Percentiles rank a stretch among this genome's conserved stretches.
These are phyloP conservation scores for Phymatotrichopsis omnivora DNA, from an alignment of 2,329 filamentous ascomycete genomes.

Conservation along the genomic window DNA sequence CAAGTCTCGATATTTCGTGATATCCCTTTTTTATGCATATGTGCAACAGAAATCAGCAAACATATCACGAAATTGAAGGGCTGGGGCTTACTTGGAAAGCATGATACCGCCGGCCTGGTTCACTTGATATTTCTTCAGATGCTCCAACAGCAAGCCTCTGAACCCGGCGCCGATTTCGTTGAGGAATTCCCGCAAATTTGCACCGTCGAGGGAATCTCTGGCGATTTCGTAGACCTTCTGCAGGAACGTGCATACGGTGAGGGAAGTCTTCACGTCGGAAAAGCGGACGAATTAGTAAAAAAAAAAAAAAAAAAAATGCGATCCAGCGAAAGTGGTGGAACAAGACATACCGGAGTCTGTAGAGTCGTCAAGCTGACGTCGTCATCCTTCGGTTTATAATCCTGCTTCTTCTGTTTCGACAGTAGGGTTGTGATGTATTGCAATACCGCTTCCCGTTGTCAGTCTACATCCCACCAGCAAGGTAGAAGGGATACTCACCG, in stretches of 20 bases:
- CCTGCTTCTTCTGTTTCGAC: constrained; percentile 69
- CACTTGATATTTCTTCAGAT: constrained; percentile 89
- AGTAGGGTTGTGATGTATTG: constrained; percentile 68
- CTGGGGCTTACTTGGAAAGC: constrained; percentile 56
- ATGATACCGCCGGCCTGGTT: constrained; percentile 89
- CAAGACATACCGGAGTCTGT: constrained; percentile 53
- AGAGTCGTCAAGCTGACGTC: constrained; percentile 61
- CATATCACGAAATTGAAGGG: neutral
- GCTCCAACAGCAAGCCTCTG: constrained; percentile 70
- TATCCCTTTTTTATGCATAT: constrained; percentile 45
- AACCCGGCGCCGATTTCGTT: constrained; percentile 74
- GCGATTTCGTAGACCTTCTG: constrained; percentile 53
- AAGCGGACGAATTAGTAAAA: neutral
- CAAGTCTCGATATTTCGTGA: constrained; percentile 82
- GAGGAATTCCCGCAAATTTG: constrained; percentile 72
- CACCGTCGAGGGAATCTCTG: constrained; percentile 62
- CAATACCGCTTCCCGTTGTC: constrained; percentile 46
- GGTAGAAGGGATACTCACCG: constrained; percentile 14
- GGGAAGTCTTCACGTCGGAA: constrained; percentile 58
- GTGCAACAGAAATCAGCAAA: neutral
- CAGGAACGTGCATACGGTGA: constrained; percentile 71
- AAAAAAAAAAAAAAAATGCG: too few species aligned
- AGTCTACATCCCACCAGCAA: neutral
- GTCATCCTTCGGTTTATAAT: constrained; percentile 79
- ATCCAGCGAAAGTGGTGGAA: constrained; percentile 18